Evolutionary conservation across 306 rosid genomes (phyloP).

Genomic region (Hylodesmum podocarpum): DNA sequence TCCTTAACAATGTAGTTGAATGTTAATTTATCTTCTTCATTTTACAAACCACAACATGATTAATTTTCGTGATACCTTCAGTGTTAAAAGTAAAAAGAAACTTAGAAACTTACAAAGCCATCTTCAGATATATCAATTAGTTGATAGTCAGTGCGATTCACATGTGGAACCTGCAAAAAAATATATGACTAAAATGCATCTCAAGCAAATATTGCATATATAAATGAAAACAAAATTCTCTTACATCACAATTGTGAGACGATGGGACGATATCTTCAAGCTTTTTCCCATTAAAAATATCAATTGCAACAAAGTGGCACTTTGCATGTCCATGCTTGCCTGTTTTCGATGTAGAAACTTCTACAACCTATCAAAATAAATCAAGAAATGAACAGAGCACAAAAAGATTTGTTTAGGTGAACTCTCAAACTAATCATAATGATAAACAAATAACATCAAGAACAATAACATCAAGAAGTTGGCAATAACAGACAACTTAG

Average conservation of each 20-base stretch:
- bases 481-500: background rate
- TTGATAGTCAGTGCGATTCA: conserved; percentile 70
- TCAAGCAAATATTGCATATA: background rate
- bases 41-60: background rate
- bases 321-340: conserved; percentile 82
- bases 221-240: background rate
- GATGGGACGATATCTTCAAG: conserved; percentile 81
- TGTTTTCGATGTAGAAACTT: conserved; percentile 72
- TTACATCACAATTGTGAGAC: conserved; percentile 76
- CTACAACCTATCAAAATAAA: conserved; percentile 20
- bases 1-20: background rate
- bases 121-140: conserved; percentile 77
- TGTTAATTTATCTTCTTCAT: background rate
- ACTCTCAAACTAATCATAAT: background rate
- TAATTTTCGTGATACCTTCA: background rate
- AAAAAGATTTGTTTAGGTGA: background rate
- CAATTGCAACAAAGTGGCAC: conserved; percentile 77
- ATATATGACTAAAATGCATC: background rate
- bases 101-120: conserved; percentile 69
- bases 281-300: conserved; percentile 71
- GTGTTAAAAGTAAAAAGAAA: conserved; percentile 4
- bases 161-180: conserved; percentile 68
- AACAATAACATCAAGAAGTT: background rate
- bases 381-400: background rate
- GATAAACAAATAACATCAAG: background rate